Percentiles rank a stretch among this genome's conserved stretches.
Evolutionary conservation across 192 early-diverging fungal species (phyloP).

Genomic region (Coemansia sp.): DNA sequence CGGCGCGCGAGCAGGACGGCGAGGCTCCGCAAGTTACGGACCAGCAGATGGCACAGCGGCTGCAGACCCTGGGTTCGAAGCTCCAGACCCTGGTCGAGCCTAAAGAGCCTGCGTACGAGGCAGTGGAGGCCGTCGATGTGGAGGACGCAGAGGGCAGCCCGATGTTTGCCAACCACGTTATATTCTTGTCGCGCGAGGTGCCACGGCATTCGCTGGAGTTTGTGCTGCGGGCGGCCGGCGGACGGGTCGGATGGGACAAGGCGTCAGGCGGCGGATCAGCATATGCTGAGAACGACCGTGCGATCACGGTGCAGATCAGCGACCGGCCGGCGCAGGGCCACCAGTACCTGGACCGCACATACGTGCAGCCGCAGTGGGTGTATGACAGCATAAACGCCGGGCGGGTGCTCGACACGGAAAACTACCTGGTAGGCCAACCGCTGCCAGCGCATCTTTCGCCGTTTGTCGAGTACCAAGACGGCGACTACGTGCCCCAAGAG

Average conservation of each 20-base stretch:
- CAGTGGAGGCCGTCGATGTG: slow-evolving; percentile 9
- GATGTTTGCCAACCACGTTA: slow-evolving; percentile 65
- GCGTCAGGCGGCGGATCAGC: slow-evolving; percentile 77
- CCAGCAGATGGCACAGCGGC: slow-evolving; percentile 35
- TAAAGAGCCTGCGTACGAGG: slow-evolving; percentile 25
- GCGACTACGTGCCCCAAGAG: slow-evolving; percentile 82
- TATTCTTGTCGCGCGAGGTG: slow-evolving; percentile 92
- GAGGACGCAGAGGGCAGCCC: slow-evolving; percentile 29
- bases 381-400: slow-evolving; percentile 90
- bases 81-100: slow-evolving; percentile 38
- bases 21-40: neutral
- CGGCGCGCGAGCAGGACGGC: slow-evolving; percentile 23
- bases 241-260: slow-evolving; percentile 84
- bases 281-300: slow-evolving; percentile 73
- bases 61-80: slow-evolving; percentile 41
- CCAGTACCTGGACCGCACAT: slow-evolving; percentile 65
- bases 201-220: slow-evolving; percentile 92
- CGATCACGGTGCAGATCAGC: slow-evolving; percentile 84
- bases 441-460: slow-evolving; percentile 93
- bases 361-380: slow-evolving; percentile 98
- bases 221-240: slow-evolving; percentile 87
- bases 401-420: slow-evolving; percentile 61
- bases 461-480: slow-evolving; percentile 81
- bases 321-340: slow-evolving; percentile 77
- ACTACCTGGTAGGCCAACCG: slow-evolving; percentile 77